These are phyloP conservation scores for Tricholoma bakamatsutake DNA, from an alignment of 768 basidiomycete genomes.

Conservation along the genomic window DNA sequence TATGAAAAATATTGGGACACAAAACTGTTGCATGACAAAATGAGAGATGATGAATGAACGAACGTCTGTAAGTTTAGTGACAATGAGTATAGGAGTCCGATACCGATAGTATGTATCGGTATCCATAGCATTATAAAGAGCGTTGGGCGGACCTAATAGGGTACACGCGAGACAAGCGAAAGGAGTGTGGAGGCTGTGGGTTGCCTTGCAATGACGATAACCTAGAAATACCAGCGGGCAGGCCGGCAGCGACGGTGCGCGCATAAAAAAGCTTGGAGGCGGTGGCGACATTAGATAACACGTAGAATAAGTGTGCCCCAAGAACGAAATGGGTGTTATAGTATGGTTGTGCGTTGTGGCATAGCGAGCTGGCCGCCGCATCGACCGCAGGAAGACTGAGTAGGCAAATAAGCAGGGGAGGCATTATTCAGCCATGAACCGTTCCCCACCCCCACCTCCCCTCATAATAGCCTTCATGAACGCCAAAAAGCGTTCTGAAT, in stretches of 20 bases:
- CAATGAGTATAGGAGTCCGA: background rate
- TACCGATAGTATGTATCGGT: background rate
- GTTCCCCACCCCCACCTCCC: conserved; percentile 61
- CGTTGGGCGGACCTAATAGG: background rate
- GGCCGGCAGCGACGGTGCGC: no score
- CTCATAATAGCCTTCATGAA: conserved; percentile 87
- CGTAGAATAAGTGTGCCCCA: no score
- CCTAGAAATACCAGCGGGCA: no score
- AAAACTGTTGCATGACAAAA: background rate
- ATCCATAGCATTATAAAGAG: background rate
- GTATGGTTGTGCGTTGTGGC: no score
- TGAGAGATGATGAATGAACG: background rate
- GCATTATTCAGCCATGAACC: conserved; percentile 32
- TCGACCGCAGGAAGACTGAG: background rate
- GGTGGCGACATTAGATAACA: no score
- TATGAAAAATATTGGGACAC: no score
- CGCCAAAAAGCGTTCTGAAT: conserved; percentile 81
- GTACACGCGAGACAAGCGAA: background rate
- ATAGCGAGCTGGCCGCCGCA: no score
- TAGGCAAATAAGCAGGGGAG: background rate
- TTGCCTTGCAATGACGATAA: no score
- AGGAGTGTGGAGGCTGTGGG: background rate
- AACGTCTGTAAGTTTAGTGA: background rate
- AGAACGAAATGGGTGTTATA: no score
- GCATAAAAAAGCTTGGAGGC: no score